phyloP scores from a whole-genome alignment of 1,139 yeast species.

The Scheffersomyces titani region DNA sequence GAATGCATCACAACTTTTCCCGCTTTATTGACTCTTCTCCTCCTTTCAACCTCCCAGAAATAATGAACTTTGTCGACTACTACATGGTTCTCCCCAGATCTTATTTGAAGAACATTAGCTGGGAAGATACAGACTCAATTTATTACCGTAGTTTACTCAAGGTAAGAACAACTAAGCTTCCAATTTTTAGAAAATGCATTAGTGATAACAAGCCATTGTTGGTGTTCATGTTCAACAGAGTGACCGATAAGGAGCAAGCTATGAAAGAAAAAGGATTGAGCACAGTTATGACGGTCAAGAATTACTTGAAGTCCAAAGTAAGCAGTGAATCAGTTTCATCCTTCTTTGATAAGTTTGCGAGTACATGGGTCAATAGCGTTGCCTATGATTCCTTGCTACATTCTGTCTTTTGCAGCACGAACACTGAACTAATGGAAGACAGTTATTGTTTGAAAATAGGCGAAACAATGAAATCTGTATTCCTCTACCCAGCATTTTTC shows the following conservation, averaged over 20 bases:
- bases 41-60: slow-evolving; percentile 38
- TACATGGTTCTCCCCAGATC: slow-evolving; percentile 33
- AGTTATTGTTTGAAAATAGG: slow-evolving; percentile 42
- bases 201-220: slow-evolving; percentile 28
- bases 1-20: slow-evolving; percentile 16
- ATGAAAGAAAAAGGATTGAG: slow-evolving; percentile 8
- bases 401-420: slow-evolving; percentile 45
- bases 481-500: slow-evolving; percentile 32
- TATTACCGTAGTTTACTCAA: slow-evolving; percentile 20
- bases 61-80: slow-evolving; percentile 29
- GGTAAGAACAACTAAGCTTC: slow-evolving; percentile 18
- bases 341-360: slow-evolving; percentile 45
- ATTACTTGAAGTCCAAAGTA: slow-evolving; percentile 18
- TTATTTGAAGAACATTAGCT: slow-evolving; percentile 8
- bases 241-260: slow-evolving; percentile 2
- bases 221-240: slow-evolving; percentile 33
- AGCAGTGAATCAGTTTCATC: slow-evolving; percentile 11
- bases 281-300: slow-evolving; percentile 23
- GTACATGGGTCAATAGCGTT: slow-evolving; percentile 35
- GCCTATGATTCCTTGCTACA: slow-evolving; percentile 34
- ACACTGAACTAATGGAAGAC: slow-evolving; percentile 14
- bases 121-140: slow-evolving; percentile 8
- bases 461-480: slow-evolving; percentile 21
- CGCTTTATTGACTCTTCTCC: slow-evolving; percentile 25
- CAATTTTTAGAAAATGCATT: slow-evolving; percentile 22